phyloP scores from a whole-genome alignment of 345 rosid species.

The Salix brachista region DNA sequence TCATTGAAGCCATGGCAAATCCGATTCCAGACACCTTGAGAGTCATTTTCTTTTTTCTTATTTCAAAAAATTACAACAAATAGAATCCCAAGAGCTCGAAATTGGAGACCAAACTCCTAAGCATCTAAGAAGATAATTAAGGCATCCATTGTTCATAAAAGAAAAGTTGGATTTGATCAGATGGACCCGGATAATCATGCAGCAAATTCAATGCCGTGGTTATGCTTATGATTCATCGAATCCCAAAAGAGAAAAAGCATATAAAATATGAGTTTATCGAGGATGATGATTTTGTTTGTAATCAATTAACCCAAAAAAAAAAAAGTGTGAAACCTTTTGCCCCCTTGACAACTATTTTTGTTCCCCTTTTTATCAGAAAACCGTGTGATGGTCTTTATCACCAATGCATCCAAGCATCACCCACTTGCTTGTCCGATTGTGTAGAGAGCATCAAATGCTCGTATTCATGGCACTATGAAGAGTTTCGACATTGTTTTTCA shows the following conservation, averaged over 20 bases:
- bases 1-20: no score
- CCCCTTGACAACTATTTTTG: slow-evolving; percentile 11
- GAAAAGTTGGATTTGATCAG: not conserved
- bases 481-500: not conserved
- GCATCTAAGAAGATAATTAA: no score
- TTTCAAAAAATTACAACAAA: no score
- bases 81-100: no score
- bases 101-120: no score
- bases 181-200: slow-evolving; percentile 13
- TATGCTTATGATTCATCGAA: slow-evolving; percentile 16
- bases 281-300: slow-evolving; percentile 24
- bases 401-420: not conserved
- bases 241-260: slow-evolving; percentile 11
- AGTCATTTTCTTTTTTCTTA: no score
- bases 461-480: not conserved
- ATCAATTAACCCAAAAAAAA: not conserved
- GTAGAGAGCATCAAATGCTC: no score
- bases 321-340: not conserved
- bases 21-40: no score
- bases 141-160: not conserved
- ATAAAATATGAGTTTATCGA: slow-evolving; percentile 3
- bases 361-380: not conserved
- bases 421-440: not conserved
- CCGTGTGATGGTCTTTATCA: not conserved
- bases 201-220: slow-evolving; percentile 10